Evolutionary conservation across 2,329 filamentous ascomycete species (phyloP).

Genomic region (Mycosphaerelloides madeirae): DNA sequence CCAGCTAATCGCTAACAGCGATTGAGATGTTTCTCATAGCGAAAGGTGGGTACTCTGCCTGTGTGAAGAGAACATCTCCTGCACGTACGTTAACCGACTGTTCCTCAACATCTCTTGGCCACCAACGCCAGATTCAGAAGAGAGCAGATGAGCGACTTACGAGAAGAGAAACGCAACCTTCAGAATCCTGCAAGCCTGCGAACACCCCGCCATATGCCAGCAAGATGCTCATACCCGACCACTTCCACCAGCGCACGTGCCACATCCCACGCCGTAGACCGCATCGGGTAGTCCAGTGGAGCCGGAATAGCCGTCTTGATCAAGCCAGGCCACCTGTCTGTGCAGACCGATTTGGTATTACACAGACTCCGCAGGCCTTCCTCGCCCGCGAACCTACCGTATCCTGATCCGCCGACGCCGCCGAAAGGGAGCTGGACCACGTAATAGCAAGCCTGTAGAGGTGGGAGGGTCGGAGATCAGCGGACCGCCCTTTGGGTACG

Average conservation of each 20-base stretch:
- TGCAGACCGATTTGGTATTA: slow-evolving; percentile 81
- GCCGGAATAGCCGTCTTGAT: slow-evolving; percentile 73
- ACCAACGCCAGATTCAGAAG: too few relatives aligned
- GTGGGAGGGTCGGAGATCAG: neutral
- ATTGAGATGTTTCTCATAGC: too few relatives aligned
- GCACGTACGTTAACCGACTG: too few relatives aligned
- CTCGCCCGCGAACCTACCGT: slow-evolving; percentile 86
- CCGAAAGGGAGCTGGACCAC: slow-evolving; percentile 93
- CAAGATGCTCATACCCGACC: slow-evolving; percentile 42
- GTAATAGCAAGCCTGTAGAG: slow-evolving; percentile 60
- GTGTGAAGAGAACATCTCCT: too few relatives aligned
- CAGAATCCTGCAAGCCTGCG: slow-evolving; percentile 32
- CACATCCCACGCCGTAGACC: slow-evolving; percentile 36
- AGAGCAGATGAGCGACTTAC: too few relatives aligned
- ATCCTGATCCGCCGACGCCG: slow-evolving; percentile 78
- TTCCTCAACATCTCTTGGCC: too few relatives aligned
- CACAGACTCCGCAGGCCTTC: slow-evolving; percentile 82
- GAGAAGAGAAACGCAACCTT: neutral
- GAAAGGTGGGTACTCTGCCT: too few relatives aligned
- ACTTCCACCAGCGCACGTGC: slow-evolving; percentile 45
- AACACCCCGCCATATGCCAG: slow-evolving; percentile 38
- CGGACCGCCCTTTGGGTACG: neutral
- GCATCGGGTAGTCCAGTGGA: slow-evolving; percentile 75
- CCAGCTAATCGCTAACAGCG: too few relatives aligned
- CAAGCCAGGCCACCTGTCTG: slow-evolving; percentile 59